phyloP scores from a whole-genome alignment of 495 filamentous ascomycete species.

The Penicillium nucicola region DNA sequence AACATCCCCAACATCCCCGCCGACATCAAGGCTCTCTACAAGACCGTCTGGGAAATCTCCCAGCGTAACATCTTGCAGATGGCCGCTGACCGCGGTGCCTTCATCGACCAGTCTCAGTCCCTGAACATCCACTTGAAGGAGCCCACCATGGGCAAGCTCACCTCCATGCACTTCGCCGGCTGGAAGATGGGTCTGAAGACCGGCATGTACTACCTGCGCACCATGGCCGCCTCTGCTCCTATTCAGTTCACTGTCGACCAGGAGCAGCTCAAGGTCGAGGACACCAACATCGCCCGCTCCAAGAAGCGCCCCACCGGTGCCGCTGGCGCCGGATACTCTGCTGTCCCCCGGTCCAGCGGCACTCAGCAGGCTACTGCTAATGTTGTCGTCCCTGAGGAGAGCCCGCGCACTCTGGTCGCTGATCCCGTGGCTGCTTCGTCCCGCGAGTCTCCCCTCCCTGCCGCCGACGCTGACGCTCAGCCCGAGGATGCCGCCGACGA shows the following conservation, averaged over 20 bases:
- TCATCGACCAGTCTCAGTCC: slow-evolving; percentile 97
- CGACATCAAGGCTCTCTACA: slow-evolving; percentile 96
- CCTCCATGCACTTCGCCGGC: slow-evolving; percentile 97
- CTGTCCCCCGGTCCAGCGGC: slow-evolving; percentile 58
- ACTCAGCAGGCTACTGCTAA: slow-evolving; percentile 5
- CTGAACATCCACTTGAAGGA: slow-evolving; percentile 99
- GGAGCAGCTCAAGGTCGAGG: slow-evolving; percentile 84
- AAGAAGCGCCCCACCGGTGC: slow-evolving; percentile 65
- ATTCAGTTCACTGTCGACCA: slow-evolving; percentile 99
- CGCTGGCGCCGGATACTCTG: slow-evolving; percentile 47
- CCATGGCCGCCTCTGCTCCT: slow-evolving; percentile 91
- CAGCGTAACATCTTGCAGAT: slow-evolving; percentile 94
- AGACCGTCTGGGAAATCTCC: slow-evolving; percentile 99
- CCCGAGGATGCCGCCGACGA: slow-evolving; percentile 59
- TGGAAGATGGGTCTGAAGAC: slow-evolving; percentile 99
- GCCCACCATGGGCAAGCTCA: slow-evolving; percentile 99
- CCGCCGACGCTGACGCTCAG: slow-evolving; percentile 54
- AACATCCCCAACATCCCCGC: slow-evolving; percentile 93
- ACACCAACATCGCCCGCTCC: slow-evolving; percentile 72
- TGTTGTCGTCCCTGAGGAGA: slow-evolving; percentile 44
- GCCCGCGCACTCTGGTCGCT: slow-evolving; percentile 68
- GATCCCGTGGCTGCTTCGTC: slow-evolving; percentile 55
- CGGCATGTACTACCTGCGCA: slow-evolving; percentile 99
- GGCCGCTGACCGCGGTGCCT: slow-evolving; percentile 96
- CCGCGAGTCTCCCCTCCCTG: slow-evolving; percentile 33